phyloP scores from a whole-genome alignment of 345 rosid species.

The Limnanthes douglasii region DNA sequence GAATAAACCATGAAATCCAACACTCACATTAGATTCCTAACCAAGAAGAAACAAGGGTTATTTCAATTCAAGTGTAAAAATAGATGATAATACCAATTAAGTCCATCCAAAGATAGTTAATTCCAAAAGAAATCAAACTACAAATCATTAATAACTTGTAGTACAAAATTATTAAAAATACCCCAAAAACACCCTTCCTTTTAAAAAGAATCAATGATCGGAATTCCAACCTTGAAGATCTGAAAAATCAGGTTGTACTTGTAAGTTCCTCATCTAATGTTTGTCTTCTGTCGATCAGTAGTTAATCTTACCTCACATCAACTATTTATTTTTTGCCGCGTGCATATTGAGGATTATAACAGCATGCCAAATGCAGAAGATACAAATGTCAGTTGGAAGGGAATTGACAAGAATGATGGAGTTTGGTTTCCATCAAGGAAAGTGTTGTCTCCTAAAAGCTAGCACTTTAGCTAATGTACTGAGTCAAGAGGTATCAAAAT shows the following conservation, averaged over 20 bases:
- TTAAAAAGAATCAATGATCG: constrained; percentile 87
- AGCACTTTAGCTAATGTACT: constrained; percentile 35
- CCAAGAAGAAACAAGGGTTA: too few species aligned
- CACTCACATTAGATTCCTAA: too few species aligned
- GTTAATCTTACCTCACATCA: constrained; percentile 2
- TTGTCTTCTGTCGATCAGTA: constrained; percentile 4
- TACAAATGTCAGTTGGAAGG: constrained; percentile 26
- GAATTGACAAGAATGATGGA: constrained; percentile 19
- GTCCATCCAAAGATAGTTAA: too few species aligned
- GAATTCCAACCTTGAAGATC: constrained; percentile 97
- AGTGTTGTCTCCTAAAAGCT: constrained; percentile 22
- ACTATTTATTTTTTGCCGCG: constrained; percentile 8
- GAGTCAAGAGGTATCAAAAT: constrained; percentile 40
- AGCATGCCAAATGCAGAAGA: constrained; percentile 34
- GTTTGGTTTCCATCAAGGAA: constrained; percentile 18
- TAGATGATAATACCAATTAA: too few species aligned
- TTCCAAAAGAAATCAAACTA: too few species aligned
- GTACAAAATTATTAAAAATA: too few species aligned
- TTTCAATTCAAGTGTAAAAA: too few species aligned
- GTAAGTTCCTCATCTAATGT: constrained; percentile 26
- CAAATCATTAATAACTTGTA: too few species aligned
- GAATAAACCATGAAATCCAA: too few species aligned
- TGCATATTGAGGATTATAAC: constrained; percentile 70
- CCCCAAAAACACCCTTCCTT: too few species aligned
- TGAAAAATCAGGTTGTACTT: constrained; percentile 83